Evolutionary conservation across 2,329 filamentous ascomycete species (phyloP).

Genomic region (Pleurostoma richardsiae): DNA sequence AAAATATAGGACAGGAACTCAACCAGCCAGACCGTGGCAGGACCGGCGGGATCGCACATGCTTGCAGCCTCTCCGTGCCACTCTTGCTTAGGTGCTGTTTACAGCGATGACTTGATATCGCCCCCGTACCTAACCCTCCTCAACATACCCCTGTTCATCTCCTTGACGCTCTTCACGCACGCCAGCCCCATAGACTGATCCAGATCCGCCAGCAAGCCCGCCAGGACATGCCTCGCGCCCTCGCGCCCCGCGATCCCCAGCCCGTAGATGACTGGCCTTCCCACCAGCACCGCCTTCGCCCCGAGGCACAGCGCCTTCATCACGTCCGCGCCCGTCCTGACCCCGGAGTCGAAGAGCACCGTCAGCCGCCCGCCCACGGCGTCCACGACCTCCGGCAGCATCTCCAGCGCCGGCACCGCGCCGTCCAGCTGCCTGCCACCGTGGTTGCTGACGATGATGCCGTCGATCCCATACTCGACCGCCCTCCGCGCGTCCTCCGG

Average conservation of each 20-base stretch:
- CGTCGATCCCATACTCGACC: slow-evolving; percentile 36
- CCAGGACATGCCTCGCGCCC: slow-evolving; percentile 47
- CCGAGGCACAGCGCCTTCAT: slow-evolving; percentile 52
- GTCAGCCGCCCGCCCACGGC: slow-evolving; percentile 55
- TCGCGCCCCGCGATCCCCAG: slow-evolving; percentile 48
- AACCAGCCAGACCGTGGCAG: too few relatives aligned
- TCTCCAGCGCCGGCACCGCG: slow-evolving; percentile 46
- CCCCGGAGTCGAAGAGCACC: slow-evolving; percentile 56
- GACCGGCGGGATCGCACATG: too few relatives aligned
- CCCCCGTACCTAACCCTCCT: slow-evolving; percentile 25
- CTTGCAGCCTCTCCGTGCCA: too few relatives aligned
- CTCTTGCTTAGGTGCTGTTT: neutral
- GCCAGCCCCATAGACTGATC: slow-evolving; percentile 52
- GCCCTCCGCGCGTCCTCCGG: slow-evolving; percentile 43
- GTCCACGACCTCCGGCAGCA: slow-evolving; percentile 56
- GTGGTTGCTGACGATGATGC: slow-evolving; percentile 54
- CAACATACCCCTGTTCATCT: slow-evolving; percentile 27
- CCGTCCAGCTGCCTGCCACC: slow-evolving; percentile 54
- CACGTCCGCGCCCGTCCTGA: slow-evolving; percentile 49
- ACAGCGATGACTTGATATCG: slow-evolving; percentile 14
- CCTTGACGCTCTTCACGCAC: slow-evolving; percentile 38
- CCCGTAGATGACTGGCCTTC: slow-evolving; percentile 54
- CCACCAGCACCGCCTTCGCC: slow-evolving; percentile 52
- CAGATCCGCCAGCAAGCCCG: slow-evolving; percentile 44
- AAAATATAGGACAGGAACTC: too few relatives aligned